Percentiles rank a stretch among this genome's conserved stretches.
phyloP scores from a whole-genome alignment of 2,329 filamentous ascomycete genomes.

The Berkeleyomyces rouxiae region DNA sequence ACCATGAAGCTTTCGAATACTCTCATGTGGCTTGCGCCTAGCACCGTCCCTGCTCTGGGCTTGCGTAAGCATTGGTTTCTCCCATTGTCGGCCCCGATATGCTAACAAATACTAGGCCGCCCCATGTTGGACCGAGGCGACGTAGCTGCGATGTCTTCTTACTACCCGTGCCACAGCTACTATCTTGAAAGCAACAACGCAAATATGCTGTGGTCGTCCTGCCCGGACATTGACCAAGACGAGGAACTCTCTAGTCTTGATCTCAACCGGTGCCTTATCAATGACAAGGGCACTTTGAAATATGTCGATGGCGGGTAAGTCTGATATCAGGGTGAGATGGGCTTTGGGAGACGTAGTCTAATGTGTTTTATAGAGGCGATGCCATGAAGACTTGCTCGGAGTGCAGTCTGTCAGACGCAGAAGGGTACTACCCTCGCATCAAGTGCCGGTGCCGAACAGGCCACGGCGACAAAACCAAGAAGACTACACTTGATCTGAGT shows the following conservation, averaged over 20 bases:
- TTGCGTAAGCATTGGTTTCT: background rate
- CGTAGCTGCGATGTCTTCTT: background rate
- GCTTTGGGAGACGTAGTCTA: background rate
- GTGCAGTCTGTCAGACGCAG: background rate
- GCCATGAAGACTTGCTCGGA: background rate
- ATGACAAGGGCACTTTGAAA: constrained; percentile 1
- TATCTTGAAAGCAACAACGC: background rate
- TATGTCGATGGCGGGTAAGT: constrained; percentile 2
- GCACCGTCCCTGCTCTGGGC: background rate
- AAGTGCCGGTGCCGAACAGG: background rate
- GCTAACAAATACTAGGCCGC: background rate
- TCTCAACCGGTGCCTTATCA: constrained; percentile 4
- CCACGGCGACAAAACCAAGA: background rate
- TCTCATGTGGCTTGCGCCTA: background rate
- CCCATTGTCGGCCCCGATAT: background rate
- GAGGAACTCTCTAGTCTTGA: background rate
- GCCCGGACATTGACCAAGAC: constrained; percentile 1
- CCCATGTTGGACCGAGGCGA: background rate
- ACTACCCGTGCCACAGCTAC: constrained; percentile 1
- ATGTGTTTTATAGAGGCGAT: background rate
- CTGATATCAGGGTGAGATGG: background rate
- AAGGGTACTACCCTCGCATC: background rate
- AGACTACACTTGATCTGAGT: background rate
- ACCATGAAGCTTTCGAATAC: background rate
- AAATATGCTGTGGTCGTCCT: background rate